A percentile compares a stretch with the other conserved stretches of the same genome.
phyloP scores from a whole-genome alignment of 2,329 filamentous ascomycete species.

The Fusarium fracticaudum region DNA sequence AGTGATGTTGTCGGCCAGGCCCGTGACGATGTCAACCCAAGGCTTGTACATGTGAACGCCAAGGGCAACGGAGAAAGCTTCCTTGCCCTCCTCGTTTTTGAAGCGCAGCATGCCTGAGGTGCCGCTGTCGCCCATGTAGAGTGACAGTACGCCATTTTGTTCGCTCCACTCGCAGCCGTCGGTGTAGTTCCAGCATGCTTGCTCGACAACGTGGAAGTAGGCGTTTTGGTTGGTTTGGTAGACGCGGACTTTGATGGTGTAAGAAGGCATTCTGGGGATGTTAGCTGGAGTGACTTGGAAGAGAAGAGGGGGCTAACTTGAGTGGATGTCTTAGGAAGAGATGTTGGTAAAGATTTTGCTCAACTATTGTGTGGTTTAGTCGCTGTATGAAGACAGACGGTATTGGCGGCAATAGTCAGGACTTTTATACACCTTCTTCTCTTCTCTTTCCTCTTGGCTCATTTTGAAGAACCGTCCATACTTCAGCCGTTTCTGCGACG shows the following conservation, averaged over 20 bases:
- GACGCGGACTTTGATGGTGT: conserved; percentile 35
- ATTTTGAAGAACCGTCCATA: too few relatives aligned
- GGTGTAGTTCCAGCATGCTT: conserved; percentile 35
- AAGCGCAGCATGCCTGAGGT: conserved; percentile 34
- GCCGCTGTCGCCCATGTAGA: conserved; percentile 32
- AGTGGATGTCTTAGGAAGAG: not conserved
- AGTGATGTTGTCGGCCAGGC: conserved; percentile 24
- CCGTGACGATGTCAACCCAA: conserved; percentile 32
- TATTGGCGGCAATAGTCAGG: too few relatives aligned
- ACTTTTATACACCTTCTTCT: not conserved
- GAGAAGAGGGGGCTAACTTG: not conserved
- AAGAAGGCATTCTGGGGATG: conserved; percentile 24
- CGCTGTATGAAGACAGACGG: not conserved
- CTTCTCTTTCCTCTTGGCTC: not conserved
- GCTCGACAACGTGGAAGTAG: conserved; percentile 32
- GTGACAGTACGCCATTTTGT: conserved; percentile 4
- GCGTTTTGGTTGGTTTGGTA: conserved; percentile 35
- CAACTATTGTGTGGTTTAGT: not conserved
- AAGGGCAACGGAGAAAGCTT: conserved; percentile 31
- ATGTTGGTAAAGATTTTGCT: not conserved
- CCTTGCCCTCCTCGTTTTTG: conserved; percentile 33
- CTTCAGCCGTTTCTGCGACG: fast-evolving
- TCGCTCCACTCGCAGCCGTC: conserved; percentile 27
- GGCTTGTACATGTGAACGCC: conserved; percentile 36
- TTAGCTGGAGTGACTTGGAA: fast-evolving